Percentiles rank a stretch among this genome's conserved stretches.
Evolutionary conservation across 129 eudicot genomes (phyloP).

Genomic region (Pulicaria dysenterica): DNA sequence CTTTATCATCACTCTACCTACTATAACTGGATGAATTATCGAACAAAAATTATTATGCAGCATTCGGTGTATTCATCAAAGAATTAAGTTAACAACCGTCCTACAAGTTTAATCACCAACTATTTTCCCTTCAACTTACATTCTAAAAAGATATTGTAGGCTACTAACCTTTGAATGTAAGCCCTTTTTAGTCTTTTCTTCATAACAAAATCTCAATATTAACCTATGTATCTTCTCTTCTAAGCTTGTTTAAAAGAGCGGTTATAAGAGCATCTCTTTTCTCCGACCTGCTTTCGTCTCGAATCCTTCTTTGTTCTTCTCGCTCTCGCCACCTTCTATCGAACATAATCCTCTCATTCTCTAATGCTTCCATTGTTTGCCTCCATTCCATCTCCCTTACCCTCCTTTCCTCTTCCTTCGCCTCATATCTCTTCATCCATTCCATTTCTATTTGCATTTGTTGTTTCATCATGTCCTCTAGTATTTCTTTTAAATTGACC

Average conservation of each 20-base stretch:
- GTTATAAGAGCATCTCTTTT: constrained; percentile 72
- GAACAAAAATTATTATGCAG: no score
- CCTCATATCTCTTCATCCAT: constrained; percentile 68
- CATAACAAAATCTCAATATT: no score
- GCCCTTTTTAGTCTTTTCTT: no score
- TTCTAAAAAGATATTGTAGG: no score
- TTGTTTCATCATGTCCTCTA: constrained; percentile 82
- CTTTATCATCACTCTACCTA: no score
- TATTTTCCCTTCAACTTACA: no score
- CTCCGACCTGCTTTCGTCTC: constrained; percentile 77
- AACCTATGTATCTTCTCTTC: constrained; percentile 36
- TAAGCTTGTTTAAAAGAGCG: constrained; percentile 62
- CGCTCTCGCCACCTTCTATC: constrained; percentile 74
- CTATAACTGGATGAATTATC: no score
- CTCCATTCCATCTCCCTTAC: constrained; percentile 77
- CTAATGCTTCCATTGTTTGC: constrained; percentile 66
- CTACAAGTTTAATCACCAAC: no score
- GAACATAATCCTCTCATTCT: constrained; percentile 68
- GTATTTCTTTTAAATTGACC: constrained; percentile 38
- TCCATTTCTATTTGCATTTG: constrained; percentile 67
- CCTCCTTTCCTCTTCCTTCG: constrained; percentile 75
- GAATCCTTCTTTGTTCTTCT: constrained; percentile 64
- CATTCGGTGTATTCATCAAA: no score
- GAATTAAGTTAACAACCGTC: no score
- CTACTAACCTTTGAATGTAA: no score